Conservation (phyloP, 495 filamentous ascomycete genomes). For the Aspergillus olivimuriae region DNA sequence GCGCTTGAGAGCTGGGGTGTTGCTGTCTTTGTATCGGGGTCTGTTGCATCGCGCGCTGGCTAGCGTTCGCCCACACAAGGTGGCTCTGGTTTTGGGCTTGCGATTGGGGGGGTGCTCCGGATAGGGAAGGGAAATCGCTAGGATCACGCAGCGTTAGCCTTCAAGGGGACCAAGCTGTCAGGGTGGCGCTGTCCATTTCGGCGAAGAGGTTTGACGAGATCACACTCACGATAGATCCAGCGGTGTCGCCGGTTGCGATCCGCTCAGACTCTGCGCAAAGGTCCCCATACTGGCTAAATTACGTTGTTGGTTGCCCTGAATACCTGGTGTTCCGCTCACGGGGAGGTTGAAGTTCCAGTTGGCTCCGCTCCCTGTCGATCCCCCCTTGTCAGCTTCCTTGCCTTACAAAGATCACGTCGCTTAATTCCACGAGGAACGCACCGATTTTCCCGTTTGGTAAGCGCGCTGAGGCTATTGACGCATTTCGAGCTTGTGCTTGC, state of each 20-base stretch:
- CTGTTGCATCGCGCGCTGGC: conserved; percentile 50
- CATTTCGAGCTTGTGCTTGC: conserved; percentile 55
- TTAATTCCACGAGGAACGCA: conserved; percentile 32
- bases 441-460: conserved; percentile 73
- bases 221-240: conserved; percentile 75
- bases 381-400: conserved; percentile 27
- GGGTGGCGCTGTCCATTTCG: no score
- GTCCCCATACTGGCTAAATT: conserved; percentile 56
- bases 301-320: conserved; percentile 55
- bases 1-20: conserved; percentile 43
- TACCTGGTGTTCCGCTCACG: conserved; percentile 58
- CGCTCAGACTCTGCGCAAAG: conserved; percentile 77
- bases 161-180: no score
- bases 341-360: conserved; percentile 75
- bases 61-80: conserved; percentile 63
- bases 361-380: conserved; percentile 52
- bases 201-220: no score
- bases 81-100: conserved; percentile 51
- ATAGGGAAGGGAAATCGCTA: conserved; percentile 82
- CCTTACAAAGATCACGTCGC: not conserved
- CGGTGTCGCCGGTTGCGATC: conserved; percentile 66
- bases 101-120: conserved; percentile 61
- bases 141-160: not conserved
- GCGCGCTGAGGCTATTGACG: conserved; percentile 53
- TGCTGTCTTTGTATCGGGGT: conserved; percentile 63